A percentile compares a stretch with the other conserved stretches of the same genome.
phyloP scores from a whole-genome alignment of 1,284 basidiomycete species.

The Trametes polyzona region DNA sequence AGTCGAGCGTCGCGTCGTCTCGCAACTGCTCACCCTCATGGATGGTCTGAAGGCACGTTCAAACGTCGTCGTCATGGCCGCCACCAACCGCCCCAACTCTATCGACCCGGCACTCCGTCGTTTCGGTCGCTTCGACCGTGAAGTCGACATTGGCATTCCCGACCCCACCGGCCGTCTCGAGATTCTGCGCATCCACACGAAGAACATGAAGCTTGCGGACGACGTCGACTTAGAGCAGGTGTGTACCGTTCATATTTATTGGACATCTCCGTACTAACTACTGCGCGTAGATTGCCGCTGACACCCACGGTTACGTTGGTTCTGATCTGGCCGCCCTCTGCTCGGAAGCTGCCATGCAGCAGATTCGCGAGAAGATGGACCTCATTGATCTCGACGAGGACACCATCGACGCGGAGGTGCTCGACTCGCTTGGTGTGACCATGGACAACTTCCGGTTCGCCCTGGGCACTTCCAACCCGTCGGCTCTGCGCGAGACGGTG shows the following conservation, averaged over 20 bases:
- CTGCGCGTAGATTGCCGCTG: conserved; percentile 82
- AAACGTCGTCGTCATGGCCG: conserved; percentile 99
- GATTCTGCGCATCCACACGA: conserved; percentile 98
- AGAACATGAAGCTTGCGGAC: conserved; percentile 99
- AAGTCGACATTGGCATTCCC: conserved; percentile 99
- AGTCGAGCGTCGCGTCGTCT: conserved; percentile 98
- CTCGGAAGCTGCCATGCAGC: conserved; percentile 98
- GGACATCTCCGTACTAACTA: conserved; percentile 10
- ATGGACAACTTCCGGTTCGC: conserved; percentile 99
- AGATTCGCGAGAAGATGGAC: conserved; percentile 98
- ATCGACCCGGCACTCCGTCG: conserved; percentile 98
- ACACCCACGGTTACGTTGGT: conserved; percentile 99
- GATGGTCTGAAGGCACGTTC: conserved; percentile 98
- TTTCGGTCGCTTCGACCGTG: conserved; percentile 98
- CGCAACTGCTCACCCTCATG: conserved; percentile 97
- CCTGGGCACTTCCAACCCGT: conserved; percentile 94
- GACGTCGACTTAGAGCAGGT: conserved; percentile 98
- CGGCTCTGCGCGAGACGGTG: conserved; percentile 94
- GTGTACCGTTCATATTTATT: conserved; percentile 12
- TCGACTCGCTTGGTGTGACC: conserved; percentile 94
- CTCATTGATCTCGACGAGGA: conserved; percentile 93
- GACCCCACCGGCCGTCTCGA: conserved; percentile 98
- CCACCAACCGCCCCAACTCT: conserved; percentile 98
- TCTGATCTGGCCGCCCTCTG: conserved; percentile 97
- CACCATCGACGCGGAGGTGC: conserved; percentile 96